Conservation (phyloP, 768 basidiomycete species). For the Strobilomyces confusus region DNA sequence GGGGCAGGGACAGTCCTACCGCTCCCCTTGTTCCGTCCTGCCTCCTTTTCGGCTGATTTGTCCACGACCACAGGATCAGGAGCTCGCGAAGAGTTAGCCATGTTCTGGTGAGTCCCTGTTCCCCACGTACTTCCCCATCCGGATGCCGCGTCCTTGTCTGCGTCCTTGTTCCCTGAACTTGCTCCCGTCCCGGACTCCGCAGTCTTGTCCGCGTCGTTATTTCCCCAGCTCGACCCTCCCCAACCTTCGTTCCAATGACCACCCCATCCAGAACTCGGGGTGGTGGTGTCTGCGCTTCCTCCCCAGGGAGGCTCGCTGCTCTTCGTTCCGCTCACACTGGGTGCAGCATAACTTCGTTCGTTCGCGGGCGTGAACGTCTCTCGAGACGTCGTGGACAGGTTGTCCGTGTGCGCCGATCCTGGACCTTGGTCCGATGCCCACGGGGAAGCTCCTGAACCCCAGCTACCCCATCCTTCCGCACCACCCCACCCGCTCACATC, state of each 20-base stretch:
- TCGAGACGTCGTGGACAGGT: not conserved
- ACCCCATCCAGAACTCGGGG: slow-evolving; percentile 7
- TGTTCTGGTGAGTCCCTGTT: not conserved
- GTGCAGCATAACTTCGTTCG: not conserved
- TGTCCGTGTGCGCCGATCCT: not conserved
- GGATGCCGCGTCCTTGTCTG: not conserved
- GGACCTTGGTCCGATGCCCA: slow-evolving; percentile 4
- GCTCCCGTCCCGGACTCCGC: not conserved
- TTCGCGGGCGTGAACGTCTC: not conserved
- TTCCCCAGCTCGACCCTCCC: slow-evolving; percentile 5
- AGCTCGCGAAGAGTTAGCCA: not conserved
- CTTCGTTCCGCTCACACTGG: not conserved
- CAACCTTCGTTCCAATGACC: not conserved
- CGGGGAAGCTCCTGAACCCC: slow-evolving; percentile 1
- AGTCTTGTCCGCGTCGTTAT: not conserved
- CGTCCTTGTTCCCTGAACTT: not conserved
- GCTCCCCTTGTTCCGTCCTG: slow-evolving; percentile 6
- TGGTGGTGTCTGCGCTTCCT: not conserved
- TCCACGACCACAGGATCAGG: slow-evolving; percentile 13
- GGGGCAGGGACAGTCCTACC: slow-evolving; percentile 16
- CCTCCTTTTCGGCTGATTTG: not conserved
- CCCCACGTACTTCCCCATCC: slow-evolving; percentile 6
- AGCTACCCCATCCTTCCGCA: slow-evolving; percentile 11
- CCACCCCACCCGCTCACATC: not conserved
- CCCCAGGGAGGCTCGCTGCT: slow-evolving; percentile 6